Evolutionary conservation across 495 filamentous ascomycete genomes (phyloP).

Genomic region (Cladorrhinum samala): DNA sequence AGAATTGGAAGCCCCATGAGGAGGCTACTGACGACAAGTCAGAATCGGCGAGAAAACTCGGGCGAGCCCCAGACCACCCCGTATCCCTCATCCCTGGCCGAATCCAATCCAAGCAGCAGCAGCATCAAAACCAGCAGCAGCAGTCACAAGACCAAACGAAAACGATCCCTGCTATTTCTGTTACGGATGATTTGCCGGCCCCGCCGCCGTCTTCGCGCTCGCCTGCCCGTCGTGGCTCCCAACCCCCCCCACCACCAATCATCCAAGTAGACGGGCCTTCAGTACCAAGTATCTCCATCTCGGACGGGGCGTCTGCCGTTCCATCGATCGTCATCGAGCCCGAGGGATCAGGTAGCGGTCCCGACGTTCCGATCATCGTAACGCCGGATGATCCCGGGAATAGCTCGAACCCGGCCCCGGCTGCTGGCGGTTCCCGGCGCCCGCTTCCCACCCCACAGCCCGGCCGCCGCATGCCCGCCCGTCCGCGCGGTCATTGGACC

Average conservation of each 20-base stretch:
- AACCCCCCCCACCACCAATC: conserved; percentile 28
- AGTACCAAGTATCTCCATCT: conserved; percentile 24
- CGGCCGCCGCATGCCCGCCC: conserved; percentile 29
- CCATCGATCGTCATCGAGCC: conserved; percentile 44
- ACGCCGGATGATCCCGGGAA: conserved; percentile 33
- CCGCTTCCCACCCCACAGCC: conserved; percentile 36
- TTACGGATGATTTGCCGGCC: conserved; percentile 41
- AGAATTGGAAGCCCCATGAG: conserved; percentile 64
- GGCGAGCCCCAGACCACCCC: conserved; percentile 16
- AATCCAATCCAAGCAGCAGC: conserved; percentile 19
- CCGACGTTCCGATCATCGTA: conserved; percentile 40
- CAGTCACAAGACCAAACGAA: conserved; percentile 20
- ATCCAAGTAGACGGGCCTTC: conserved; percentile 34
- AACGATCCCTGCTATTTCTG: conserved; percentile 55
- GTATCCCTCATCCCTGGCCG: conserved; percentile 22
- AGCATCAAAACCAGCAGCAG: conserved; percentile 20
- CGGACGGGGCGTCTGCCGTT: conserved; percentile 26
- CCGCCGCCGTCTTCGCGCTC: conserved; percentile 29
- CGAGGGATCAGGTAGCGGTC: conserved; percentile 20
- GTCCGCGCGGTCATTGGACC: conserved; percentile 42
- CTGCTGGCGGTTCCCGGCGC: conserved; percentile 24
- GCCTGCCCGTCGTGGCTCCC: conserved; percentile 14
- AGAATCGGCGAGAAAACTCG: conserved; percentile 31
- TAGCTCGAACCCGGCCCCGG: conserved; percentile 11
- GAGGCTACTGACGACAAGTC: conserved; percentile 52